Base-by-base conservation (phyloP, 257 asterid genomes). In the Solanum appendiculatum region DNA sequence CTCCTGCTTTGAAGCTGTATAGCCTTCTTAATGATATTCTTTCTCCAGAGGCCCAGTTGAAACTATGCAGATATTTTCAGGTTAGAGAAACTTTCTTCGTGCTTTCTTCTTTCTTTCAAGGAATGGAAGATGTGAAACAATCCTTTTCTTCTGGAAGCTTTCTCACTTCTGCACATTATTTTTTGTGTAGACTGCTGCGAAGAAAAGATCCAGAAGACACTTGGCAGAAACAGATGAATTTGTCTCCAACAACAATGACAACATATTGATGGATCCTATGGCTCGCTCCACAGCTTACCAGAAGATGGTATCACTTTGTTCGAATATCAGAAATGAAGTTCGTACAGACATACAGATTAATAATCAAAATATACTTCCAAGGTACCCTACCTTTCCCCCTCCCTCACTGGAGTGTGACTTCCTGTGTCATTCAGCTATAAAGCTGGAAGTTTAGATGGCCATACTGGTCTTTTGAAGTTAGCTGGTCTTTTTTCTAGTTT, bases 1-100 rank as follows among this genome's bases (percentile, higher is more conserved):
- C 88, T 84, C 96, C 98, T 39, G 96, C 98, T 86, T 89, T 97
- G 91, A 92, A 94, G 90, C 94, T 97, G n/a, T 97, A 91, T 92
- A 92, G 90, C 90, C 95, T 94, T 91, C 86, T 94, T 87, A 90
- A 95, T 64, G 98, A 95, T 86, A 94, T 97, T 75, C 94, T 95
- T 58, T 91, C 92, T 72, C 93, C 98, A 0, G 99, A 97, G 91
- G 96, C 92, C 58, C 98, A 97, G 91, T 89, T 93, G 69, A 95
- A 94, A 87, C 86, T 95, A 36, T 94, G 98, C 94, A 85, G 95
- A 93, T 94, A 95, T 90, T 97, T 97, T 91, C 99, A 96, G 98
- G 99, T 96, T 42, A 11, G 70, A 33, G 44, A 72, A 44, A 60
- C 54, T 51, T 33, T 44, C 40, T 29, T 39, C 25, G 20, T 23